phyloP scores from a whole-genome alignment of 495 filamentous ascomycete genomes.

The Choiromyces venosus region DNA sequence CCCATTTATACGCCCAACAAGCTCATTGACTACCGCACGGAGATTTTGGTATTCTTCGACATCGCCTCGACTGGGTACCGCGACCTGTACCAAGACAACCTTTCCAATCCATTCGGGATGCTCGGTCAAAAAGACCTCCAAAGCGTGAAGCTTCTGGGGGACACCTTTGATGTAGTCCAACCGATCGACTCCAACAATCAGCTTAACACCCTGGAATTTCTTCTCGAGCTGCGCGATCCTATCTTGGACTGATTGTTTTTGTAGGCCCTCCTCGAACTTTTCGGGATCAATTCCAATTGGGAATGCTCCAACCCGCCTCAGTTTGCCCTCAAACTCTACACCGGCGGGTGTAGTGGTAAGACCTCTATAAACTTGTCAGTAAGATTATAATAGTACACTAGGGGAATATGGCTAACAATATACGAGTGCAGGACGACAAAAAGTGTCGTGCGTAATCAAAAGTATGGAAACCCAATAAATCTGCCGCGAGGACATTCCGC shows the following conservation, averaged over 20 bases:
- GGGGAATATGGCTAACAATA: conserved; percentile 52
- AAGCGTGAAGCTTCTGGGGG: conserved; percentile 87
- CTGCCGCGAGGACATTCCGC: conserved; percentile 72
- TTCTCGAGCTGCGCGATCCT: conserved; percentile 71
- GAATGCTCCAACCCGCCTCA: conserved; percentile 65
- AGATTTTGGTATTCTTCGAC: conserved; percentile 96
- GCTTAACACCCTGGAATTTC: conserved; percentile 77
- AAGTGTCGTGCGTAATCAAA: conserved; percentile 92
- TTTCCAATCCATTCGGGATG: conserved; percentile 90
- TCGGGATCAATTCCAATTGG: conserved; percentile 95
- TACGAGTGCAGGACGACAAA: conserved; percentile 73
- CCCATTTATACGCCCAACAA: conserved; percentile 88
- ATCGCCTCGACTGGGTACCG: conserved; percentile 83
- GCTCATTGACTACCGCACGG: conserved; percentile 78
- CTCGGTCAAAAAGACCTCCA: conserved; percentile 83
- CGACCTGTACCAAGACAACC: conserved; percentile 87
- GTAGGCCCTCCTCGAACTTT: conserved; percentile 81
- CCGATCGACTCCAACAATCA: conserved; percentile 89
- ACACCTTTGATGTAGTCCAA: conserved; percentile 96
- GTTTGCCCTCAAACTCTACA: conserved; percentile 66
- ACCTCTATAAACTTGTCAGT: conserved; percentile 49
- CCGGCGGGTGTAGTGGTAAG: conserved; percentile 76
- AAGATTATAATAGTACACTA: not conserved
- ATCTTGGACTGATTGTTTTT: conserved; percentile 70
- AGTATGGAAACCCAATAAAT: conserved; percentile 90